These are phyloP conservation scores for Tagetes patula DNA, from an alignment of 129 eudicot species.

Conservation along the genomic window DNA sequence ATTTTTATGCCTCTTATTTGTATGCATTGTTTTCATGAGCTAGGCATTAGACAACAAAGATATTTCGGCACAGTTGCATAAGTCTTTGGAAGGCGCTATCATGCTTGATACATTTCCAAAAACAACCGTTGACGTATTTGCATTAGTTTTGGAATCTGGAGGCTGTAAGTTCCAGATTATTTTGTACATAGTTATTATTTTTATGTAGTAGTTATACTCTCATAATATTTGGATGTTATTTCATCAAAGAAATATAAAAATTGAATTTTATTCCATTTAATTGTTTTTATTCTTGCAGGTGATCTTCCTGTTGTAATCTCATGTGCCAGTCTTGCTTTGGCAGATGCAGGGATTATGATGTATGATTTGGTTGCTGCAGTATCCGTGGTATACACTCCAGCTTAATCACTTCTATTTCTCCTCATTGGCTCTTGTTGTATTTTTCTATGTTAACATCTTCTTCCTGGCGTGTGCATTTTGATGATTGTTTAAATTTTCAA, in stretches of 20 bases:
- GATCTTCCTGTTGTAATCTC: conserved; percentile 94
- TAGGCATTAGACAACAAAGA: conserved; percentile 81
- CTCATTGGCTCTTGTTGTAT: not conserved
- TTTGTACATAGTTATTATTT: not conserved
- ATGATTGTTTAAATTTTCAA: not conserved
- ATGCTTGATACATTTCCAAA: conserved; percentile 84
- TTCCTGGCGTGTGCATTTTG: not conserved
- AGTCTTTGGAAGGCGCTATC: conserved; percentile 93
- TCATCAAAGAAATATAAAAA: not conserved
- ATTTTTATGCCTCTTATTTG: not conserved
- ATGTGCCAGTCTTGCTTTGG: conserved; percentile 97
- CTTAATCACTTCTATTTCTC: conserved; percentile 1
- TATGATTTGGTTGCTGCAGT: conserved; percentile 88
- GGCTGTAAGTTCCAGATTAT: conserved; percentile 63
- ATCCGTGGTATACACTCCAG: conserved; percentile 73
- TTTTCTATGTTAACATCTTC: not conserved
- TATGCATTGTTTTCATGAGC: conserved; percentile 6
- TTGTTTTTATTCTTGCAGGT: conserved; percentile 45
- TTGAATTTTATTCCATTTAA: not conserved
- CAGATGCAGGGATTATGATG: conserved; percentile 97
- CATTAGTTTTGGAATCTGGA: conserved; percentile 95
- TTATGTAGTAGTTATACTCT: conserved; percentile 2
- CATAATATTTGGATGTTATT: not conserved
- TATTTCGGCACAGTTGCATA: conserved; percentile 77
- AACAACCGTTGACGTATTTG: conserved; percentile 96